Evolutionary conservation across 768 basidiomycete genomes (phyloP).

Genomic region (Collybia nuda): DNA sequence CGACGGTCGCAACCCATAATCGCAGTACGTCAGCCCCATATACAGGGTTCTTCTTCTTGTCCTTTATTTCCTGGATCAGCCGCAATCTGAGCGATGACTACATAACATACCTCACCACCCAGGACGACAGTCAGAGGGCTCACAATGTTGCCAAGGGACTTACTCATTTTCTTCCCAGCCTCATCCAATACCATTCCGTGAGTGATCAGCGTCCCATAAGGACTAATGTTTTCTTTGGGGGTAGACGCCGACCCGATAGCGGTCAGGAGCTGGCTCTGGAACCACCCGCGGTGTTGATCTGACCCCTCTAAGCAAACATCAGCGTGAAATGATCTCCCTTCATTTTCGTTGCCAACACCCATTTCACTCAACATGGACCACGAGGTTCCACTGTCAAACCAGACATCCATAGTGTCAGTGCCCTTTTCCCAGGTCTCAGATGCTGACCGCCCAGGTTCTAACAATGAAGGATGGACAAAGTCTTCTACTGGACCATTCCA

Average conservation of each 20-base stretch:
- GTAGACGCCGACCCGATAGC: constrained; percentile 52
- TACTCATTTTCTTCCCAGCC: constrained; percentile 95
- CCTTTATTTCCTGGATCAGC: constrained; percentile 32
- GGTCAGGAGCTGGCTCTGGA: constrained; percentile 93
- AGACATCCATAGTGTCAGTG: constrained; percentile 97
- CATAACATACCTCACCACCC: constrained; percentile 64
- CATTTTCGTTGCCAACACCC: constrained; percentile 26
- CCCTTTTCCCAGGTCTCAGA: constrained; percentile 70
- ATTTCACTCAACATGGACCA: constrained; percentile 75
- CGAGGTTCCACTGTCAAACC: constrained; percentile 96
- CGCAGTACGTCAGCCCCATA: constrained; percentile 88
- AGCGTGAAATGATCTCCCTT: constrained; percentile 45
- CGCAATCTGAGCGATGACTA: background rate
- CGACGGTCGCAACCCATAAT: constrained; percentile 89
- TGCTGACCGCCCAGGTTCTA: constrained; percentile 37
- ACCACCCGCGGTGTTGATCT: constrained; percentile 99
- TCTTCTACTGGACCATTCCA: constrained; percentile 85
- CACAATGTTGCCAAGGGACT: constrained; percentile 89
- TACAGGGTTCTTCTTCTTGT: constrained; percentile 68
- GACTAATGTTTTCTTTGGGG: constrained; percentile 31
- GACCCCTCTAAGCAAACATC: constrained; percentile 94
- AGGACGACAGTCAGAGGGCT: constrained; percentile 80
- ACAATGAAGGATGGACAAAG: constrained; percentile 69
- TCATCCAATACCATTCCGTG: constrained; percentile 97
- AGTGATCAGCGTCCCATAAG: constrained; percentile 84